These are phyloP conservation scores for Rhytidhysteron rufulum DNA, from an alignment of 2,329 filamentous ascomycete species.

Conservation along the genomic window DNA sequence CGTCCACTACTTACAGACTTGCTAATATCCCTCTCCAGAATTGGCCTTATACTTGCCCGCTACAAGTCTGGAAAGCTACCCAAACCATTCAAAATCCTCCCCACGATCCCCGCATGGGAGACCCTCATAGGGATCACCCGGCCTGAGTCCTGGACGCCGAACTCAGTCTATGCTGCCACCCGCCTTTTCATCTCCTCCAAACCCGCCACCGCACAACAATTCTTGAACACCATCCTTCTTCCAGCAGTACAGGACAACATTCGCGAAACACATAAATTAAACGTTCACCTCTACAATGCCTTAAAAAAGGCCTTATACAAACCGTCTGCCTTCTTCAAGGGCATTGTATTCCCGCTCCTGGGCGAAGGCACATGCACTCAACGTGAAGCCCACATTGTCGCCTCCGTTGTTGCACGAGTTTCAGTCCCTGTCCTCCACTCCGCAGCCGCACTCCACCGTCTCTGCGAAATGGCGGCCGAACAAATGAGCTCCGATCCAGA, in stretches of 20 bases:
- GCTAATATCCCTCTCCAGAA: conserved; percentile 44
- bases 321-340: conserved; percentile 94
- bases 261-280: conserved; percentile 88
- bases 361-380: conserved; percentile 83
- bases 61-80: conserved; percentile 96
- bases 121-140: conserved; percentile 80
- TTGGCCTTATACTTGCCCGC: conserved; percentile 81
- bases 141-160: conserved; percentile 73
- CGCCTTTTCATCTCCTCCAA: conserved; percentile 87
- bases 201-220: conserved; percentile 74
- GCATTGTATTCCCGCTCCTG: conserved; percentile 86
- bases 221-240: conserved; percentile 81
- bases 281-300: conserved; percentile 90
- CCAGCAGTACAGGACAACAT: conserved; percentile 93
- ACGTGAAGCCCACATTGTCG: conserved; percentile 87
- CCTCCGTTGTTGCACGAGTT: conserved; percentile 77
- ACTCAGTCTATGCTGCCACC: conserved; percentile 83
- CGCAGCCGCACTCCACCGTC: conserved; percentile 81
- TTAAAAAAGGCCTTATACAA: conserved; percentile 93
- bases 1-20: neutral
- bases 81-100: conserved; percentile 96
- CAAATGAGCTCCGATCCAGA: conserved; percentile 80
- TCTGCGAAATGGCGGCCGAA: conserved; percentile 92
- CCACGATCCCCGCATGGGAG: conserved; percentile 88
- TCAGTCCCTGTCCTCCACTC: conserved; percentile 90